These are phyloP conservation scores for Mucor piriformis DNA, from an alignment of 371 early-diverging fungal species.

Conservation along the genomic window DNA sequence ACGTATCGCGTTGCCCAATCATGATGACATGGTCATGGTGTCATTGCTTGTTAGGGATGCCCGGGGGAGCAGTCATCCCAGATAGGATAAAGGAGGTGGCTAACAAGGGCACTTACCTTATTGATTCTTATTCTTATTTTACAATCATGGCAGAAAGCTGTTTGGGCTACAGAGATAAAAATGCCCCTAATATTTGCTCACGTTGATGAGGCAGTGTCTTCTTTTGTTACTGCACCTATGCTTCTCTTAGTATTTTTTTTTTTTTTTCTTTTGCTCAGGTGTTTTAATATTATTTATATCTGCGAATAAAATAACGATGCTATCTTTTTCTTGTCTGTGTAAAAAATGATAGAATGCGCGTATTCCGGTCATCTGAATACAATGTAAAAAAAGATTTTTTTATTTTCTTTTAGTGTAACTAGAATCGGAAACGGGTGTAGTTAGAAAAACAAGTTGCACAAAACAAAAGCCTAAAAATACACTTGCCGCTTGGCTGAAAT, in stretches of 20 bases:
- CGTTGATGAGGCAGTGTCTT: neutral
- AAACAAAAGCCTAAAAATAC: constrained; percentile 22
- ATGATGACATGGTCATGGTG: constrained; percentile 7
- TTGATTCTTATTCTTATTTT: neutral
- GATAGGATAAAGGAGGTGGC: constrained; percentile 18
- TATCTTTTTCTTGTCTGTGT: constrained; percentile 5
- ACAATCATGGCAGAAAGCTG: neutral
- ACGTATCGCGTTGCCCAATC: neutral
- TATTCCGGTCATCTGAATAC: constrained; percentile 20
- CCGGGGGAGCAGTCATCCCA: neutral
- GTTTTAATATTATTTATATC: constrained; percentile 13
- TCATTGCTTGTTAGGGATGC: constrained; percentile 6
- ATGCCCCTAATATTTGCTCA: neutral
- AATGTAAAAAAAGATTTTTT: constrained; percentile 12
- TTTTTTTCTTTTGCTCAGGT: neutral
- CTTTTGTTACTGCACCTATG: neutral
- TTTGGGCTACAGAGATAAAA: neutral
- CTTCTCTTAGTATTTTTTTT: neutral
- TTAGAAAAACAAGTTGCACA: constrained; percentile 3
- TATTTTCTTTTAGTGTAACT: neutral
- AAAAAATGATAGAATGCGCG: constrained; percentile 13
- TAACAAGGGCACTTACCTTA: constrained; percentile 9
- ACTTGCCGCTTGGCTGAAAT: neutral
- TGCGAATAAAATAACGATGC: constrained; percentile 8
- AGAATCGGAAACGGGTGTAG: constrained; percentile 10